Evolutionary conservation across 257 asterid genomes (phyloP), one percentile per base, ranked within the genome.

Genomic region (Jacaranda mimosifolia): DNA sequence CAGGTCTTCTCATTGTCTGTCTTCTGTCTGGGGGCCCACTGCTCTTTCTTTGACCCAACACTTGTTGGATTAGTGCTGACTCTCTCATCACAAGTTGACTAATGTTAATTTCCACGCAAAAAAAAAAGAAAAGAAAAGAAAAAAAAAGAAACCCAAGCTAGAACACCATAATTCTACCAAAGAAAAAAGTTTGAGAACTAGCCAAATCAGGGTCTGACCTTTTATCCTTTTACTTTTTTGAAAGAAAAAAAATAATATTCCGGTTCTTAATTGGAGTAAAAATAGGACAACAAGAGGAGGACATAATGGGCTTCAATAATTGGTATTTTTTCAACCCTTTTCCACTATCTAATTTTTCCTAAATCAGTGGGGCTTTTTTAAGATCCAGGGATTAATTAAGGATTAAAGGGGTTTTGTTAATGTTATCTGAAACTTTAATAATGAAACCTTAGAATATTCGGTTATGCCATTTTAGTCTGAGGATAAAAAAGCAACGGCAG

Each of bases 11-110:
- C 75, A 63, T 73, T 86, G 93, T 89, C 91, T 86, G 83, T 45
- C 74, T 77, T 26, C 49, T 86, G 91, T 83, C 88, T 72, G 82
- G 78, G 86, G 89, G 79, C 86, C 89, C 77, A 75, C 73, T 26
- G 7, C n/a, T 35, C 40, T 60, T 56, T 71, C 55, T 68, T 83
- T 86, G 91, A 89, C 86, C 86, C 86, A 68, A 15, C 59, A 68
- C 59, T 68, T 74, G 68, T 77, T 66, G 76, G 75, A 81, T 49
- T 72, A 52, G 73, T 17, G 86, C 81, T 82, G 82, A 82, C 84
- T 71, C 60, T 68, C 76, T 56, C 60, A 43, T 32, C 59, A 53
- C 64, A 18, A 43, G 36, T 79, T 77, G 80, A 77, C 81, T 15
- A 13, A 19, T 18, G 4, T 52, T 72, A 78, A 57, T 35, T 42